Evolutionary conservation across 1,139 yeast species (phyloP).

Genomic region (Candida glucosophila): DNA sequence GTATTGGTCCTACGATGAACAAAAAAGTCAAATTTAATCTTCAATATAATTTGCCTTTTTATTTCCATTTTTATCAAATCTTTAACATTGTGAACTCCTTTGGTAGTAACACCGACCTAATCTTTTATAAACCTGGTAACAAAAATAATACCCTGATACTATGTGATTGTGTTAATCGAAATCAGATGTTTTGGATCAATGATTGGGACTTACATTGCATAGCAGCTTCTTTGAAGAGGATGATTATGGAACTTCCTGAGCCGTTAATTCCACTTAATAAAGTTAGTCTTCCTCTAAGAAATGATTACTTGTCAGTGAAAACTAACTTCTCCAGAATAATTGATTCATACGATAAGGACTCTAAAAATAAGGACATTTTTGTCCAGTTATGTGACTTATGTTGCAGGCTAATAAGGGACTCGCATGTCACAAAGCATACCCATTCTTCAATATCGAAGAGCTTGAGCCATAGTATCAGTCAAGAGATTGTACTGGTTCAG

Average conservation of each 20-base stretch:
- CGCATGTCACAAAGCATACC: slow-evolving; percentile 35
- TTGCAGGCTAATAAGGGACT: slow-evolving; percentile 20
- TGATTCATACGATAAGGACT: slow-evolving; percentile 5
- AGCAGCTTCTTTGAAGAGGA: slow-evolving; percentile 43
- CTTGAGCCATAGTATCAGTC: slow-evolving; percentile 43
- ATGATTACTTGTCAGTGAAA: slow-evolving; percentile 32
- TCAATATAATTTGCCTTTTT: slow-evolving; percentile 21
- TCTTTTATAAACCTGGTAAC: slow-evolving; percentile 55
- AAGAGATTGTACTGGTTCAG: slow-evolving; percentile 36
- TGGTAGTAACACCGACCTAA: slow-evolving; percentile 35
- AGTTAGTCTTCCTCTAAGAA: slow-evolving; percentile 40
- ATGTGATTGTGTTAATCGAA: slow-evolving; percentile 44
- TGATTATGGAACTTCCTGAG: slow-evolving; percentile 34
- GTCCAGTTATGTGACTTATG: slow-evolving; percentile 36
- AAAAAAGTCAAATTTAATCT: slow-evolving; percentile 14
- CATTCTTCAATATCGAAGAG: slow-evolving; percentile 38
- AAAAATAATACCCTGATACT: slow-evolving; percentile 42
- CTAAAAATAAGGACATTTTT: slow-evolving; percentile 17
- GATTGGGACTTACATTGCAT: slow-evolving; percentile 60
- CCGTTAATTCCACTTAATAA: slow-evolving; percentile 37
- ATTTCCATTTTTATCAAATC: slow-evolving; percentile 35
- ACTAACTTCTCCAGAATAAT: slow-evolving; percentile 24
- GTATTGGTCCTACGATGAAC: slow-evolving; percentile 15
- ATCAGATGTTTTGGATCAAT: slow-evolving; percentile 47
- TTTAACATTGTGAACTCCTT: slow-evolving; percentile 39